Evolutionary conservation across 768 basidiomycete species (phyloP).

Genomic region (Tylopilus rubrobrunneus): DNA sequence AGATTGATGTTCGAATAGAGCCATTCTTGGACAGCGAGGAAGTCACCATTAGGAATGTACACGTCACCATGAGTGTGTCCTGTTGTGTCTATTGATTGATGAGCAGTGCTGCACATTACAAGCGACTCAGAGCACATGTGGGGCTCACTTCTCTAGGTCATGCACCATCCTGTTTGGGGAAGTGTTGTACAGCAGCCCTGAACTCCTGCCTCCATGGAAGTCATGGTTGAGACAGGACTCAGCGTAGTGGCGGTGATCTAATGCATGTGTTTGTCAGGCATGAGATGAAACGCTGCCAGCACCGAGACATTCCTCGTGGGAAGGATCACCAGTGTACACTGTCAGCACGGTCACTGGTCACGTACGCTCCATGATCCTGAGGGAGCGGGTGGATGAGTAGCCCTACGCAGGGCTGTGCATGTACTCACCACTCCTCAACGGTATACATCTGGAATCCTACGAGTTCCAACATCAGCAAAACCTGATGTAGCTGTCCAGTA

Average conservation of each 20-base stretch:
- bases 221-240: slow-evolving; percentile 40
- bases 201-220: slow-evolving; percentile 51
- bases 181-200: slow-evolving; percentile 55
- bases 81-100: slow-evolving; percentile 46
- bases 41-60: slow-evolving; percentile 65
- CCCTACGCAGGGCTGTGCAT: not conserved
- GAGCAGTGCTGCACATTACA: no score
- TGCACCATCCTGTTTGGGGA: slow-evolving; percentile 63
- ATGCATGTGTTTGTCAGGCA: slow-evolving; percentile 13
- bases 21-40: slow-evolving; percentile 56
- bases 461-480: no score
- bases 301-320: slow-evolving; percentile 49
- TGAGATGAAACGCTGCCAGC: not conserved
- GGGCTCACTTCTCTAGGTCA: slow-evolving; percentile 59
- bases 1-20: slow-evolving; percentile 82
- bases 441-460: slow-evolving; percentile 78
- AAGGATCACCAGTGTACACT: slow-evolving; percentile 74
- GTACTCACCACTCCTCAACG: slow-evolving; percentile 75
- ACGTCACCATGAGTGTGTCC: slow-evolving; percentile 80
- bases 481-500: no score
- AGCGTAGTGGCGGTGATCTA: slow-evolving; percentile 62
- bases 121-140: not conserved
- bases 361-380: slow-evolving; percentile 65
- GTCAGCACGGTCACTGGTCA: slow-evolving; percentile 57
- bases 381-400: not conserved